phyloP scores from a whole-genome alignment of 768 basidiomycete genomes.

The Leccinum sublutescens region DNA sequence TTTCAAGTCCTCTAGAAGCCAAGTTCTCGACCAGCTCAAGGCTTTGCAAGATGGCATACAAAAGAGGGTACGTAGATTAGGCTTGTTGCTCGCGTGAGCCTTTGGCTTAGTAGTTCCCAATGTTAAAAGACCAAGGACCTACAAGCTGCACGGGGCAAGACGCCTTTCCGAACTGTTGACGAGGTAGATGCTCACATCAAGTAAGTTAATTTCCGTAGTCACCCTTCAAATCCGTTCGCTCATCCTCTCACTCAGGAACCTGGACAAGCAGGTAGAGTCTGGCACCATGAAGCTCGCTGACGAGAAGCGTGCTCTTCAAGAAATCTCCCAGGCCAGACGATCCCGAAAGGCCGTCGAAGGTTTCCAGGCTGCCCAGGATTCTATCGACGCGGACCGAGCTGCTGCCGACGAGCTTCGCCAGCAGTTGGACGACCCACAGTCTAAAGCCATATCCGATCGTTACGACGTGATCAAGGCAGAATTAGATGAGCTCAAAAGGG shows the following conservation, averaged over 20 bases:
- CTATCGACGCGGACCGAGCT: conserved; percentile 76
- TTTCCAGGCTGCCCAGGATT: conserved; percentile 75
- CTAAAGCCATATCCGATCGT: conserved; percentile 74
- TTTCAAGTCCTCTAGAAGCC: conserved; percentile 66
- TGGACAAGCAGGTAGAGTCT: conserved; percentile 91
- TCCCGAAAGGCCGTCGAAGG: conserved; percentile 72
- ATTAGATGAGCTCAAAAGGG: conserved; percentile 82
- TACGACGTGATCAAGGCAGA: conserved; percentile 83
- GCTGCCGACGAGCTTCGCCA: conserved; percentile 76
- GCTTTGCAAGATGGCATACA: conserved; percentile 70
- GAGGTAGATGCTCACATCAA: conserved; percentile 88
- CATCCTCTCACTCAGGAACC: conserved; percentile 46
- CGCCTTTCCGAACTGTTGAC: conserved; percentile 72
- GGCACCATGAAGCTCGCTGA: conserved; percentile 90
- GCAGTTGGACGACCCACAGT: conserved; percentile 88
- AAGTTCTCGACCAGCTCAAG: conserved; percentile 78
- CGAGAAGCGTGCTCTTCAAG: conserved; percentile 92
- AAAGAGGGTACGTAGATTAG: conserved; percentile 62
- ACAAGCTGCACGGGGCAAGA: conserved; percentile 76
- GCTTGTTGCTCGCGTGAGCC: background rate
- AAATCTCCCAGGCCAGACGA: conserved; percentile 75
- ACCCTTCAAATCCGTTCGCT: conserved; percentile 1
- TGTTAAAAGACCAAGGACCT: conserved; percentile 76
- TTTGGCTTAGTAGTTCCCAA: conserved; percentile 4
- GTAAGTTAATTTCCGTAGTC: conserved; percentile 43